phyloP scores from a whole-genome alignment of 2,329 filamentous ascomycete species.

The Furcasterigmium furcatum region DNA sequence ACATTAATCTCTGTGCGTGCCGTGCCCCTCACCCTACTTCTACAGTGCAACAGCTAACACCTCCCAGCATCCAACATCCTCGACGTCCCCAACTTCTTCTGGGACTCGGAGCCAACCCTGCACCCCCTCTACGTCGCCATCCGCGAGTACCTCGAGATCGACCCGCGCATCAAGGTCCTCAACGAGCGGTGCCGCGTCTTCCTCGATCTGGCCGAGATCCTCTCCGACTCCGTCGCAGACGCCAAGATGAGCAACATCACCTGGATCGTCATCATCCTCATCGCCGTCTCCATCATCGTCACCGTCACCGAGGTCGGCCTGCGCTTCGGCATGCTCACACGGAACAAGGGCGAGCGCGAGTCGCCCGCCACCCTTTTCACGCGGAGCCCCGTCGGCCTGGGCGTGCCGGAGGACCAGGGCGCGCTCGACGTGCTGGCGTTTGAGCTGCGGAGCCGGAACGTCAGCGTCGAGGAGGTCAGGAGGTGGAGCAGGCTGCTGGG shows the following conservation, averaged over 20 bases:
- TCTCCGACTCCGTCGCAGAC: slow-evolving; percentile 88
- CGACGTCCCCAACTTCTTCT: slow-evolving; percentile 96
- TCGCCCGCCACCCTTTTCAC: not conserved
- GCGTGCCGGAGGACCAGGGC: not conserved
- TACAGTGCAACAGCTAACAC: not conserved
- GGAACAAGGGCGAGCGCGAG: slow-evolving; percentile 19
- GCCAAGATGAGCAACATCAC: slow-evolving; percentile 95
- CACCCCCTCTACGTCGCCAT: slow-evolving; percentile 93
- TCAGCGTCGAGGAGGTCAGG: slow-evolving; percentile 14
- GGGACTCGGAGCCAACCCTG: slow-evolving; percentile 93
- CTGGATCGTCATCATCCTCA: slow-evolving; percentile 96
- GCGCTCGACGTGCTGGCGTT: slow-evolving; percentile 7
- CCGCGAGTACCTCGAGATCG: slow-evolving; percentile 96
- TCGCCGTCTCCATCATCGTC: slow-evolving; percentile 85
- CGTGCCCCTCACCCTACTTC: too few species aligned
- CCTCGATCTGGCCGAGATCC: slow-evolving; percentile 90
- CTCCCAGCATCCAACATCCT: slow-evolving; percentile 85
- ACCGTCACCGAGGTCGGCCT: slow-evolving; percentile 87
- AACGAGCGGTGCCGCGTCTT: slow-evolving; percentile 97
- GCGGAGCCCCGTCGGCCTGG: not conserved
- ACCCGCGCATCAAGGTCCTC: slow-evolving; percentile 90
- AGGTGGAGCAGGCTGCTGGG: slow-evolving; percentile 17
- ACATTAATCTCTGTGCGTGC: slow-evolving; percentile 91
- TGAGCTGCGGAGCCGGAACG: slow-evolving; percentile 11
- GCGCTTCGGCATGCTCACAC: slow-evolving; percentile 72